Base-by-base conservation (phyloP, 2,329 filamentous ascomycete species). In the Helminthosporium solani region DNA sequence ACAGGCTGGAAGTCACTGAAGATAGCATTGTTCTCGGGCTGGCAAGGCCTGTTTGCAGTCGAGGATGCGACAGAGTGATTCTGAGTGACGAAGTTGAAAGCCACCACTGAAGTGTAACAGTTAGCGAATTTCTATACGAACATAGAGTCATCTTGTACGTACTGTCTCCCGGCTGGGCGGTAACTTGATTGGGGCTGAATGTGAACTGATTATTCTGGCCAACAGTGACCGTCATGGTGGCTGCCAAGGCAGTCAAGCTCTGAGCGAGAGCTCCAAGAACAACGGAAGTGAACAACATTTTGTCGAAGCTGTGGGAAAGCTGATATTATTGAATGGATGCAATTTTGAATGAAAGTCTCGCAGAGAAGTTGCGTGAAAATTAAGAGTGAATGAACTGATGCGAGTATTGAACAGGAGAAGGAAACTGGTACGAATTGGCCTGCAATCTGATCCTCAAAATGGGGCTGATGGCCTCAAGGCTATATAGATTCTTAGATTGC, bases 121-220 rank as follows among this genome's bases (percentile, higher is more conserved):
- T 25, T 9, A 25, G 23, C 23, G 6, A 5, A 25, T 25, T 25
- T 25, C 23, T 9, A 9, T 9, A 6, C 9, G 23, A 9, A 25
- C 5, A 25, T 5, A 6, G 23, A 9, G 23, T 6, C 5, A 25
- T 25, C 6, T 25, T 25, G 23, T 25, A 25, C 30, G 15, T 25
- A 25, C 23, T 61, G 38, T 64, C 60, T 44, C 60, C 60, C 2
- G 59, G 56, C 47, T 60, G 56, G 16, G 60, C 60, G 18, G 53
- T 61, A 27, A 64, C 40, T 12, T 54, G 48, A 46, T 61, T 60
- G 16, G 61, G 61, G 9, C 58, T 60, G 34, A 64, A 64, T 14
- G 53, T 52, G 51, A 64, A 64, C 47, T 63, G 57, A 42, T 63
- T 63, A 53, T 64, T 64, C 8, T 59, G 57, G n/a, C 54, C 61